Evolutionary conservation across 2,329 filamentous ascomycete species (phyloP).

Genomic region (Talaromyces sp.): DNA sequence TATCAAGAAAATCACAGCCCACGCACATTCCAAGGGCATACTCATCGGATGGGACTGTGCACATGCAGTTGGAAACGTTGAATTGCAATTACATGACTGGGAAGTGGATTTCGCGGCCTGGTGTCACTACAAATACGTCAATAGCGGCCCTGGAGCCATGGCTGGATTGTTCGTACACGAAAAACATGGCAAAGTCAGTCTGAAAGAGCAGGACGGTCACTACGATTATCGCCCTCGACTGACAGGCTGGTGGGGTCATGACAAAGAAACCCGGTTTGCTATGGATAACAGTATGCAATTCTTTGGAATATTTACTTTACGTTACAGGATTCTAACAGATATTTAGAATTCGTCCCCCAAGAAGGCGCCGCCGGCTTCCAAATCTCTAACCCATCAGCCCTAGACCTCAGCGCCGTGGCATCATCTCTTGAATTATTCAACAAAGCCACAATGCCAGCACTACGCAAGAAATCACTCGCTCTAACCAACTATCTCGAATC

Average conservation of each 20-base stretch:
- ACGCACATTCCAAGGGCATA: constrained; percentile 68
- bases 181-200: constrained; percentile 53
- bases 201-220: constrained; percentile 33
- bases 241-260: constrained; percentile 82
- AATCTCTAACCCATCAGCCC: constrained; percentile 74
- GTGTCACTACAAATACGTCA: constrained; percentile 95
- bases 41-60: constrained; percentile 84
- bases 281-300: constrained; percentile 65
- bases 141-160: constrained; percentile 77
- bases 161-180: constrained; percentile 78
- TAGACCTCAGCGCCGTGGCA: constrained; percentile 71
- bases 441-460: constrained; percentile 62
- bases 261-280: constrained; percentile 70
- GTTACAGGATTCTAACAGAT: neutral
- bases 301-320: neutral
- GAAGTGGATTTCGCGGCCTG: constrained; percentile 86
- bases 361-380: constrained; percentile 77
- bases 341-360: constrained; percentile 64
- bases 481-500: constrained; percentile 74
- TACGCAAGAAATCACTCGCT: constrained; percentile 67
- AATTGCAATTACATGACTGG: constrained; percentile 78
- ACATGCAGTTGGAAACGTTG: constrained; percentile 80
- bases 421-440: constrained; percentile 71
- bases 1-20: constrained; percentile 70
- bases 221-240: constrained; percentile 61